A percentile compares a stretch with the other conserved stretches of the same genome.
Evolutionary conservation across 768 basidiomycete genomes (phyloP).

Genomic region (Amanita pseudoporphyria): DNA sequence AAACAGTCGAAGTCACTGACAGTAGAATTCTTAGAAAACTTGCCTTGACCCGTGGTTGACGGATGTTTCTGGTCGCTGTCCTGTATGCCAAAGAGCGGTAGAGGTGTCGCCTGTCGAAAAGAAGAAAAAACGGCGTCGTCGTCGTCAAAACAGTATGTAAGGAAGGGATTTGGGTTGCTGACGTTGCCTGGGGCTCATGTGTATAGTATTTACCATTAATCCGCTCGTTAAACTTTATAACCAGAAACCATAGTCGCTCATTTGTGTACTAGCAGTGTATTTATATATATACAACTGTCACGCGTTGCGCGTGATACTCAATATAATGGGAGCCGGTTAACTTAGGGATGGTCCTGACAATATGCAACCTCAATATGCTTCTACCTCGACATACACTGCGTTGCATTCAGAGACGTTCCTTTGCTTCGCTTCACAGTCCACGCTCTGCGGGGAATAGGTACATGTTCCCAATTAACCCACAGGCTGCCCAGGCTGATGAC

Average conservation of each 20-base stretch:
- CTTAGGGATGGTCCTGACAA: no score
- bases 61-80: slow-evolving; percentile 81
- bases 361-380: background rate
- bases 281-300: no score
- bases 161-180: no score
- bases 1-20: background rate
- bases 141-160: background rate
- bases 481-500: background rate
- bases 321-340: no score
- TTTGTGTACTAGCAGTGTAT: background rate
- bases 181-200: background rate
- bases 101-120: slow-evolving; percentile 30
- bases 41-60: slow-evolving; percentile 87
- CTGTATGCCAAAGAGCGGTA: slow-evolving; percentile 74
- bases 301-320: no score
- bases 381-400: background rate
- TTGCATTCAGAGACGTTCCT: background rate
- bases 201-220: background rate
- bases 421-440: slow-evolving; percentile 35
- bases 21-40: slow-evolving; percentile 47
- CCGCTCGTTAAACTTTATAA: background rate
- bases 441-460: slow-evolving; percentile 25
- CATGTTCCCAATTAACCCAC: background rate
- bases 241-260: background rate
- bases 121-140: slow-evolving; percentile 20